Percentiles rank a stretch among this genome's conserved stretches.
Conservation (phyloP, 495 filamentous ascomycete species). For the Xylaria sp. region DNA sequence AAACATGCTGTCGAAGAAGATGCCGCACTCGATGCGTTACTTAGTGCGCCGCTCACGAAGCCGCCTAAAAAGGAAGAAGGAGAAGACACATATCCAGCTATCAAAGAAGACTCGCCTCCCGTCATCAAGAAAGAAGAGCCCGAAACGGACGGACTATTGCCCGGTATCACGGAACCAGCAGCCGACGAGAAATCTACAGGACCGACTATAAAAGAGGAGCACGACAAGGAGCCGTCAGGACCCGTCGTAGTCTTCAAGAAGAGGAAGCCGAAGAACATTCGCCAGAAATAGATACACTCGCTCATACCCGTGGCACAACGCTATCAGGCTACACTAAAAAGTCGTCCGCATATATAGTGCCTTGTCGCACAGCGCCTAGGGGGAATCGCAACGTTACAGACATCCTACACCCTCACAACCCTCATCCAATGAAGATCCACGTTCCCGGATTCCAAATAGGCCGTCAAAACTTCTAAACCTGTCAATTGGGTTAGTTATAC, state of each 20-base stretch:
- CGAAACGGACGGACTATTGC: conserved; percentile 22
- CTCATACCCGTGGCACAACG: neutral
- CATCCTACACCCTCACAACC: neutral
- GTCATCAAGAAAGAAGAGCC: conserved; percentile 46
- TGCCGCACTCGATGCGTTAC: conserved; percentile 73
- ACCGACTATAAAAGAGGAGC: conserved; percentile 49
- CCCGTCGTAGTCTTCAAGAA: conserved; percentile 82
- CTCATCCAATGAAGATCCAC: neutral
- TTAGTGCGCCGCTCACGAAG: conserved; percentile 56
- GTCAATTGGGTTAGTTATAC: neutral
- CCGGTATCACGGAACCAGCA: conserved; percentile 27
- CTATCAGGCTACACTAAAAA: neutral
- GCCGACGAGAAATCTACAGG: conserved; percentile 36
- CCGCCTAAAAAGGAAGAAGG: conserved; percentile 41
- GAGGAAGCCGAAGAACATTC: conserved; percentile 80
- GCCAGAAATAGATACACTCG: conserved; percentile 51
- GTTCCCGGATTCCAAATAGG: neutral
- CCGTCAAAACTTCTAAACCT: neutral
- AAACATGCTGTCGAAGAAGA: conserved; percentile 70
- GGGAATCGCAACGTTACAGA: neutral
- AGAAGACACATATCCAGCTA: conserved; percentile 34
- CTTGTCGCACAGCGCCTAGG: neutral
- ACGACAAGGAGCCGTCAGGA: conserved; percentile 31
- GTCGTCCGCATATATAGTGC: neutral
- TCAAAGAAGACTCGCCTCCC: conserved; percentile 46